phyloP scores from a whole-genome alignment of 2,329 filamentous ascomycete genomes.

The Rachicladosporium sp. region DNA sequence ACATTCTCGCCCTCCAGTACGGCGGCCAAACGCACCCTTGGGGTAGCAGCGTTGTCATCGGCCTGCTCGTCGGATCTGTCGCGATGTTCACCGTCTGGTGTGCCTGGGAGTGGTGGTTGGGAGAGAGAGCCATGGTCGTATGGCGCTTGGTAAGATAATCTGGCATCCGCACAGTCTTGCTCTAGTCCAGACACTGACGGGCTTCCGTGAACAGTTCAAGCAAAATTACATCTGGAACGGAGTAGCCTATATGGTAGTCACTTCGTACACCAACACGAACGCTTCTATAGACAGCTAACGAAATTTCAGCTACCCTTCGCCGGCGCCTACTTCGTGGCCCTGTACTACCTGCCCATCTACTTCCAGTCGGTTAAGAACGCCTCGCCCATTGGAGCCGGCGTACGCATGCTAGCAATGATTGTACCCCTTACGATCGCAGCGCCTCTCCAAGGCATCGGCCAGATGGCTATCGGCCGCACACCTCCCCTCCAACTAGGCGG shows the following conservation, averaged over 20 bases:
- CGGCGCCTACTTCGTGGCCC: constrained; percentile 2
- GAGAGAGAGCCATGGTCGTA: no score
- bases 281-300: constrained; percentile 19
- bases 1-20: constrained; percentile 34
- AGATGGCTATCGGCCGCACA: no score
- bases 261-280: no score
- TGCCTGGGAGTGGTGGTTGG: constrained; percentile 1
- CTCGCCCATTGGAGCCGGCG: constrained; percentile 14
- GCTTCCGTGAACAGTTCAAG: neutral
- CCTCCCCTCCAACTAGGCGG: constrained; percentile 8
- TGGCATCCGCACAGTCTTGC: no score
- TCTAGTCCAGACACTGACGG: no score
- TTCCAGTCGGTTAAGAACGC: constrained; percentile 19
- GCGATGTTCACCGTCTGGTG: constrained; percentile 28
- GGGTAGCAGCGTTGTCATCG: constrained; percentile 14
- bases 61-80: constrained; percentile 22
- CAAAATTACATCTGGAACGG: neutral
- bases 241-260: neutral
- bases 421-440: neutral
- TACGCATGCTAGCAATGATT: constrained; percentile 8
- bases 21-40: constrained; percentile 30
- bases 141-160: no score
- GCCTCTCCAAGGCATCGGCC: no score
- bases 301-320: constrained; percentile 8
- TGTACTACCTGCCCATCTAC: constrained; percentile 20